phyloP scores from a whole-genome alignment of 768 basidiomycete genomes.

The Termitomyces sp. region DNA sequence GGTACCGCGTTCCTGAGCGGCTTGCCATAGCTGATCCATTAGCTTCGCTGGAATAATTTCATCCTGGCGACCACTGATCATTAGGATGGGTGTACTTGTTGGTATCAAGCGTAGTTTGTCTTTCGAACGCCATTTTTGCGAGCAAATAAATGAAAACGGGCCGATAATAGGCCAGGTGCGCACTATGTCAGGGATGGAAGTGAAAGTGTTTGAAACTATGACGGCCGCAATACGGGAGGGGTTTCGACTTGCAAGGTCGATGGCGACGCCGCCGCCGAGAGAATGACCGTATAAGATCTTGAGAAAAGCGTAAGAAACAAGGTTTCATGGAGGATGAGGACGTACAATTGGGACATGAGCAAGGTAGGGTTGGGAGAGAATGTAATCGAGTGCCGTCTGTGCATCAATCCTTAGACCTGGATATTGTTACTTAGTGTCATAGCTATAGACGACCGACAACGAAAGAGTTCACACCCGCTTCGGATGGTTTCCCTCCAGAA shows the following conservation, averaged over 20 bases:
- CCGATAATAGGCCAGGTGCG: constrained; percentile 59
- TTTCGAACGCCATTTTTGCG: constrained; percentile 78
- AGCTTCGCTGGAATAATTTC: constrained; percentile 58
- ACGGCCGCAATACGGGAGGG: constrained; percentile 61
- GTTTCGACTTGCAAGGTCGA: constrained; percentile 75
- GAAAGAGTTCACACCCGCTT: constrained; percentile 48
- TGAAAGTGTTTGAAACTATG: constrained; percentile 87
- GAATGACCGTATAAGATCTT: constrained; percentile 71
- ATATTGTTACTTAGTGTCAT: background rate
- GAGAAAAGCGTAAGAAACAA: background rate
- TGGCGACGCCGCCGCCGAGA: constrained; percentile 85
- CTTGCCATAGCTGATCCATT: constrained; percentile 58
- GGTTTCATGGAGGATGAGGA: background rate
- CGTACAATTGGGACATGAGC: constrained; percentile 55
- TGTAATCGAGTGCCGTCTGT: constrained; percentile 70
- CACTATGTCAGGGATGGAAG: constrained; percentile 72
- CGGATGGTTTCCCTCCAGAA: constrained; percentile 75
- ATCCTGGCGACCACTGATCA: constrained; percentile 63
- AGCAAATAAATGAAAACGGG: constrained; percentile 64
- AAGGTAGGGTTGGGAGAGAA: constrained; percentile 51
- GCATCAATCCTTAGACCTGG: constrained; percentile 74
- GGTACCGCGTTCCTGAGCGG: constrained; percentile 34
- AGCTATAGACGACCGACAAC: background rate
- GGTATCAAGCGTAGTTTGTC: constrained; percentile 55
- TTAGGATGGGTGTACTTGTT: constrained; percentile 55